phyloP scores from a whole-genome alignment of 768 basidiomycete genomes.

The Coprinopsis strossmayeri region DNA sequence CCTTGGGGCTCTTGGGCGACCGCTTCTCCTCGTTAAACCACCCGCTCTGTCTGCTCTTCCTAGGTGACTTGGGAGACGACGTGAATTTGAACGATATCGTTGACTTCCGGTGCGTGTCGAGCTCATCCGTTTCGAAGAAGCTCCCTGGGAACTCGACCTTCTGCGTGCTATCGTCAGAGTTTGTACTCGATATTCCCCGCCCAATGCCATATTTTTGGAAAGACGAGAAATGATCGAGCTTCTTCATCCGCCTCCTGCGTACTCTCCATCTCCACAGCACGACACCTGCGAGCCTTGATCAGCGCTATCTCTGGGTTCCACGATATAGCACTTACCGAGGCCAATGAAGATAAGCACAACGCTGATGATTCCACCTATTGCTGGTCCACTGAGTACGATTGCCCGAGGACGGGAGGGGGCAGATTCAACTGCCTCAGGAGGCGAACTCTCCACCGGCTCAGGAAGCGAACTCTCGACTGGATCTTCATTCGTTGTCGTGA shows the following conservation, averaged over 20 bases:
- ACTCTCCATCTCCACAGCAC: conserved; percentile 8
- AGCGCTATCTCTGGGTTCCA: neutral
- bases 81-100: neutral
- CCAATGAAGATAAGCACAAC: conserved; percentile 5
- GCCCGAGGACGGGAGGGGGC: neutral
- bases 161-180: conserved; percentile 1
- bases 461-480: neutral
- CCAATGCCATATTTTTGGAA: conserved; percentile 10
- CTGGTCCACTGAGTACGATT: neutral
- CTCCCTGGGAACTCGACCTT: conserved; percentile 6
- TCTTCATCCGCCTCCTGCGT: neutral
- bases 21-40: neutral
- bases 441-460: neutral
- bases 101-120: neutral
- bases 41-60: neutral
- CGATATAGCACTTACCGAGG: conserved; percentile 1
- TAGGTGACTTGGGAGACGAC: neutral
- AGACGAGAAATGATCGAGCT: neutral
- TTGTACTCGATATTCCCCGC: conserved; percentile 4
- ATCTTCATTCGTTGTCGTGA: neutral
- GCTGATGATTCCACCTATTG: conserved; percentile 6
- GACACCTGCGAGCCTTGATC: neutral
- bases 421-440: neutral
- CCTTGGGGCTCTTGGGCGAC: neutral
- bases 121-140: conserved; percentile 9